A percentile compares a stretch with the other conserved stretches of the same genome.
Conservation (phyloP, 305 asterid species). For the Fraxinus latifolia region DNA sequence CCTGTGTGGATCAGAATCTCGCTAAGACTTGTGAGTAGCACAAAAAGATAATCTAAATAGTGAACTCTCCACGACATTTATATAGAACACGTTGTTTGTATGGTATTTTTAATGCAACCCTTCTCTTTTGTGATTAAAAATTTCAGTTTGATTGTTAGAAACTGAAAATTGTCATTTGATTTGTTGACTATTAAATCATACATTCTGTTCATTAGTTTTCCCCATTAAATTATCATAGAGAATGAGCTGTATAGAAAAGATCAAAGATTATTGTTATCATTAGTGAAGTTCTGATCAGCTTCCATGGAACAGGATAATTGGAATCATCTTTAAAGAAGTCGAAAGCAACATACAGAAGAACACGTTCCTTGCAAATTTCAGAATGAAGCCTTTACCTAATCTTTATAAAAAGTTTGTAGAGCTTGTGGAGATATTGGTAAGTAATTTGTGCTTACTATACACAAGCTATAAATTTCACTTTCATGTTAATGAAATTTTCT, state of each 20-base stretch:
- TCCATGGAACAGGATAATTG: conserved; percentile 63
- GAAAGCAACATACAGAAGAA: conserved; percentile 65
- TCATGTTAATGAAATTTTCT: conserved; percentile 20
- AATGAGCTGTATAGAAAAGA: neutral
- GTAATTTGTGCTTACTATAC: conserved; percentile 25
- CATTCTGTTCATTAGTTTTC: conserved; percentile 2
- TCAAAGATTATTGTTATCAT: conserved; percentile 6
- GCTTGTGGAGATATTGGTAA: conserved; percentile 89
- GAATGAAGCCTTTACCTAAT: conserved; percentile 76
- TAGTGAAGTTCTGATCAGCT: conserved; percentile 30
- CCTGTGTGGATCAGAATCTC: conserved; percentile 9
- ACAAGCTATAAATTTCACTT: conserved; percentile 16
- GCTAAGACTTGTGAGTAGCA: neutral
- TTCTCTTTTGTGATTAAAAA: neutral
- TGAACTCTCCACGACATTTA: conserved; percentile 7
- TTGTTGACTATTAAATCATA: neutral
- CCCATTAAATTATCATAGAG: conserved; percentile 7
- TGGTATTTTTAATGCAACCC: neutral
- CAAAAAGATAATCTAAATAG: neutral
- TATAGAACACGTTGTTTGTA: neutral
- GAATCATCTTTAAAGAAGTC: conserved; percentile 75
- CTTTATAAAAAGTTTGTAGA: conserved; percentile 78
- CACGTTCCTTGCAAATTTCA: conserved; percentile 76
- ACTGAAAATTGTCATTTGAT: conserved; percentile 9
- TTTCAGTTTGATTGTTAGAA: neutral